These are phyloP conservation scores for Solanum pennellii DNA, from an alignment of 257 asterid genomes.

Conservation along the genomic window DNA sequence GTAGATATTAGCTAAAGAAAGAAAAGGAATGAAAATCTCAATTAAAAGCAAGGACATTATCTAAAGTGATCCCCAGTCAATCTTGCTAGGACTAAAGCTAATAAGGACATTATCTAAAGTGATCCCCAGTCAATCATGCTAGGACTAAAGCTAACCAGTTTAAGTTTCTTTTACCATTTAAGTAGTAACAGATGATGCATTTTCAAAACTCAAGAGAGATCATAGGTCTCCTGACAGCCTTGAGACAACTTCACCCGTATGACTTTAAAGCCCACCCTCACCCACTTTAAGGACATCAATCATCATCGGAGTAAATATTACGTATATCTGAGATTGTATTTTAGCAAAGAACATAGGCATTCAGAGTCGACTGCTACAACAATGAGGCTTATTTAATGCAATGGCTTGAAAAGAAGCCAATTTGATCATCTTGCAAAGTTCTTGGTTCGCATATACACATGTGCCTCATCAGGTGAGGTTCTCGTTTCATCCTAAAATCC, in stretches of 20 bases:
- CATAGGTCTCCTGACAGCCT: neutral
- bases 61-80: neutral
- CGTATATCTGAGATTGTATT: neutral
- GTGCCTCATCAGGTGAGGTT: neutral
- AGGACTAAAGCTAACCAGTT: neutral
- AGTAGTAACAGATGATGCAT: neutral
- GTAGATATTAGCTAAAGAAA: neutral
- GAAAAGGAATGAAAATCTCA: neutral
- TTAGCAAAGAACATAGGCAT: neutral
- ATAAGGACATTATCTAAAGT: neutral
- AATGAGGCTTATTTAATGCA: neutral
- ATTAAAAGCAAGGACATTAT: neutral
- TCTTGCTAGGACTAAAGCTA: neutral
- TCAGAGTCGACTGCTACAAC: neutral
- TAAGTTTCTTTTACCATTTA: neutral
- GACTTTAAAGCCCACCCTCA: neutral
- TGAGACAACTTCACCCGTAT: neutral
- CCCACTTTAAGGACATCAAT: neutral
- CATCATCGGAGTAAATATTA: neutral
- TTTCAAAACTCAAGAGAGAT: neutral
- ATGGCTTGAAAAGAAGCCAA: neutral
- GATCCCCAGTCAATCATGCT: neutral
- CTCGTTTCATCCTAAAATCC: neutral
- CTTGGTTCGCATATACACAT: neutral
- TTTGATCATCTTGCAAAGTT: neutral